These are phyloP conservation scores for Emergomyces africanus DNA, from an alignment of 2,329 filamentous ascomycete genomes.

Conservation along the genomic window DNA sequence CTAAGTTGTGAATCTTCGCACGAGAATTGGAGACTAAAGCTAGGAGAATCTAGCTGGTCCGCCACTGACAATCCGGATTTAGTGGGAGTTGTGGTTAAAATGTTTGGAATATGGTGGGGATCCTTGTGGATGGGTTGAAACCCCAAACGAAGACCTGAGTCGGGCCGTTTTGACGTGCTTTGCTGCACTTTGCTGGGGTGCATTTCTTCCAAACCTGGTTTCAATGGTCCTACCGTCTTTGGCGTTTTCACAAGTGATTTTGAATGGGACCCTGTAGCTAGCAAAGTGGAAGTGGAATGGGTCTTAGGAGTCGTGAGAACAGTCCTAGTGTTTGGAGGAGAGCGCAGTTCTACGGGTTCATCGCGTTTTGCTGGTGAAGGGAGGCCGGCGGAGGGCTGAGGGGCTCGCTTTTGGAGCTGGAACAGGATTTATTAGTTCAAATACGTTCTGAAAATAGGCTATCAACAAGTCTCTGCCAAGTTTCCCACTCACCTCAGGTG, in stretches of 20 bases:
- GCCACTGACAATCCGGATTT: constrained; percentile 25
- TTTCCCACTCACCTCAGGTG: constrained; percentile 3
- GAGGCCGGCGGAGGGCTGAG: constrained; percentile 22
- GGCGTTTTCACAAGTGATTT: constrained; percentile 44
- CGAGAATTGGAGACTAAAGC: constrained; percentile 35
- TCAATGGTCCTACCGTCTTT: constrained; percentile 49
- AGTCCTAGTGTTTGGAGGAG: constrained; percentile 12
- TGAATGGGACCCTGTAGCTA: constrained; percentile 15
- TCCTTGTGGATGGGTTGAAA: constrained; percentile 58
- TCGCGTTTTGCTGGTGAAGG: constrained; percentile 36
- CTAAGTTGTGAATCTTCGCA: constrained; percentile 34
- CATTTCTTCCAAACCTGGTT: constrained; percentile 71
- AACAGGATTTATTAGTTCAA: neutral
- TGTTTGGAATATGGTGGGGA: constrained; percentile 11
- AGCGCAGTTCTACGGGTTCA: constrained; percentile 27
- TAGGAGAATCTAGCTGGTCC: constrained; percentile 29
- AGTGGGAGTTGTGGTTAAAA: constrained; percentile 29
- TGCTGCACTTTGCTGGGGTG: constrained; percentile 73
- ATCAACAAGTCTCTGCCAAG: neutral
- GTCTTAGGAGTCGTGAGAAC: constrained; percentile 13
- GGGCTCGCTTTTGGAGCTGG: constrained; percentile 10
- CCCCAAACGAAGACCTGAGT: constrained; percentile 68
- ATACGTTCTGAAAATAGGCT: neutral
- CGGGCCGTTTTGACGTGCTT: constrained; percentile 60
- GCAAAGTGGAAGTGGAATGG: constrained; percentile 21